phyloP scores from a whole-genome alignment of 2,329 filamentous ascomycete genomes.

The Aspergillus versicolor region DNA sequence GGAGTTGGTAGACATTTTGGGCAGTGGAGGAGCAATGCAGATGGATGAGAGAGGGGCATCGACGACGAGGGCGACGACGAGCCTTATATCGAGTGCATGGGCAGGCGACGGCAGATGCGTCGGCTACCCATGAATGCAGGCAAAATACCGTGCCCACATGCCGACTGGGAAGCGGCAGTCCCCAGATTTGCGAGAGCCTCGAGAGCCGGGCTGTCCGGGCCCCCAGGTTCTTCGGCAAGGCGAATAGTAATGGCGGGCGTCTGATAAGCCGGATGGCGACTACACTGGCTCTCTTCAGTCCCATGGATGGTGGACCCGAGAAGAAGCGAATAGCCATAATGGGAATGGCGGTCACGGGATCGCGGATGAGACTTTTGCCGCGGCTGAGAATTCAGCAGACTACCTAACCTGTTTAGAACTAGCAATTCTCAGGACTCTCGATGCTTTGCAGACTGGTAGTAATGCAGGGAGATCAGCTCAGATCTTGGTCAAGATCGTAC shows the following conservation, averaged over 20 bases:
- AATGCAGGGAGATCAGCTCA: no score
- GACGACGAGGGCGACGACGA: slow-evolving; percentile 3
- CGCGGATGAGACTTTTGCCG: neutral
- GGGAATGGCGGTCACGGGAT: neutral
- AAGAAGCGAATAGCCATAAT: no score
- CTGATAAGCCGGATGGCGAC: neutral
- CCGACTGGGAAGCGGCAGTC: slow-evolving; percentile 5
- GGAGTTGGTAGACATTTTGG: slow-evolving; percentile 21
- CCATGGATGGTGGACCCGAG: no score
- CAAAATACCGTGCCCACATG: slow-evolving; percentile 29
- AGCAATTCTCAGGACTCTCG: neutral
- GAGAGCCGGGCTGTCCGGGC: neutral
- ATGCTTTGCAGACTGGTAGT: no score
- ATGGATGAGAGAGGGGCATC: neutral
- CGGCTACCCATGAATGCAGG: slow-evolving; percentile 14
- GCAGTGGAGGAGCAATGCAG: neutral
- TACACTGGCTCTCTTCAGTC: no score
- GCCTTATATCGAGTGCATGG: slow-evolving; percentile 5
- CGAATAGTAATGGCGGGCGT: neutral
- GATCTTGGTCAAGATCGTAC: neutral
- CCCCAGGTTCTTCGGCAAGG: neutral
- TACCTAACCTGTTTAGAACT: neutral
- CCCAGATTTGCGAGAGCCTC: neutral
- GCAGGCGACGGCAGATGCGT: slow-evolving; percentile 23
- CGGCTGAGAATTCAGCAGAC: neutral